Conservation (phyloP, 306 rosid genomes). For the Glycine latifolia region DNA sequence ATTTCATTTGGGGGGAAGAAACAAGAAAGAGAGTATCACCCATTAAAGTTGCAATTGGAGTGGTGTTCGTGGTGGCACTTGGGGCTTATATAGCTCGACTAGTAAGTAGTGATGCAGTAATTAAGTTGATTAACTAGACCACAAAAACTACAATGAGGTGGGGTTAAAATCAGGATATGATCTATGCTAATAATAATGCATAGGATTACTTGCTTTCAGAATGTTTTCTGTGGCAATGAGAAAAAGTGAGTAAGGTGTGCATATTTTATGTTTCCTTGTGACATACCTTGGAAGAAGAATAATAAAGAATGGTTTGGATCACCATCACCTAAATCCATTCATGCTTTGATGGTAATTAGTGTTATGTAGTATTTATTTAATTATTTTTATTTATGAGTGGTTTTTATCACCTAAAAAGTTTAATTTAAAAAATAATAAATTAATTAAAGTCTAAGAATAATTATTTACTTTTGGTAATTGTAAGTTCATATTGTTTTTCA, state of each 20-base stretch:
- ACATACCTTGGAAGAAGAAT: not conserved
- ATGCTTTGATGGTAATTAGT: not conserved
- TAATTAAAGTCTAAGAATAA: too few species aligned
- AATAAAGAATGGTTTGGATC: not conserved
- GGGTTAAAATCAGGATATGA: not conserved
- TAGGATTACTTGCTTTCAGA: slow-evolving; percentile 18
- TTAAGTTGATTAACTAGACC: slow-evolving; percentile 1
- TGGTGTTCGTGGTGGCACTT: slow-evolving; percentile 36
- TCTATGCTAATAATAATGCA: not conserved
- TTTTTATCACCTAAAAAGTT: too few species aligned
- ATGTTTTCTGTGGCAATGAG: slow-evolving; percentile 30
- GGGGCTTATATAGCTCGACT: slow-evolving; percentile 26
- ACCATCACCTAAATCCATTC: not conserved
- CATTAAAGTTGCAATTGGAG: slow-evolving; percentile 41
- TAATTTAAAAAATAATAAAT: too few species aligned
- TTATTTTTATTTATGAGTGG: too few species aligned
- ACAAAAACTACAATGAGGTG: not conserved
- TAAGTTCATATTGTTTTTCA: too few species aligned
- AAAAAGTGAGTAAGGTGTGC: slow-evolving; percentile 10
- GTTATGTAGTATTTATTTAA: too few species aligned
- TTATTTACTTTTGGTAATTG: too few species aligned
- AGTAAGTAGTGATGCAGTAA: not conserved
- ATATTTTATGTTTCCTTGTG: slow-evolving; percentile 4
- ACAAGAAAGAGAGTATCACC: not conserved
- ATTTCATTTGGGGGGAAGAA: too few species aligned